Conservation (phyloP, 2,329 filamentous ascomycete genomes). For the Fusarium cicatricum region DNA sequence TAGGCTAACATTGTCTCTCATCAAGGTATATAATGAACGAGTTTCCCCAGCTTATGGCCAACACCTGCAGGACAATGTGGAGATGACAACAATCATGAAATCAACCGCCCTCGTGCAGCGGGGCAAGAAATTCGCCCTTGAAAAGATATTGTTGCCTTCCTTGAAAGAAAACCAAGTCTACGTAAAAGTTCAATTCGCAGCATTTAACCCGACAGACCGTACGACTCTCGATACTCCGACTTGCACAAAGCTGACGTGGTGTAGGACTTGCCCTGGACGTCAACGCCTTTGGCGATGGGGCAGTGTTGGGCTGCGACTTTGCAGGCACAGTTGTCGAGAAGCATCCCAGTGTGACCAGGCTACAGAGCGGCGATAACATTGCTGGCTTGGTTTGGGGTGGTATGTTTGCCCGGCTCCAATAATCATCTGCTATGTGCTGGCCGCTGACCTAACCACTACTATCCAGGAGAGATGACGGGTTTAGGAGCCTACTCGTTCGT, state of each 20-base stretch:
- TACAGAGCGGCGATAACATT: constrained; percentile 24
- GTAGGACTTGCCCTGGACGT: constrained; percentile 44
- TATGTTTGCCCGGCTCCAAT: background rate
- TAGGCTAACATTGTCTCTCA: too few relatives aligned
- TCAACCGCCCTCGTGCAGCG: constrained; percentile 18
- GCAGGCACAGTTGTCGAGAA: constrained; percentile 45
- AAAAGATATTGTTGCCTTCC: background rate
- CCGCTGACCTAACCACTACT: background rate
- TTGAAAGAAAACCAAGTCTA: constrained; percentile 30
- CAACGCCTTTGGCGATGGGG: constrained; percentile 49
- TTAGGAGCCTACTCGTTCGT: constrained; percentile 46
- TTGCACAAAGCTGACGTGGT: background rate
- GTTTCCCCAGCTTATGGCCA: background rate
- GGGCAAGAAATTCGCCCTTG: background rate
- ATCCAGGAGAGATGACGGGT: constrained; percentile 36
- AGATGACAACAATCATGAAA: background rate
- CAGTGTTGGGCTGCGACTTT: constrained; percentile 50
- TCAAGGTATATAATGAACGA: too few relatives aligned
- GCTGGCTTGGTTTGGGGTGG: constrained; percentile 42
- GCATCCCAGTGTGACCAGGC: constrained; percentile 34
- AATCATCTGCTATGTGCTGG: background rate
- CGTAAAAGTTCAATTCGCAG: constrained; percentile 35
- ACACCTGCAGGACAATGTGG: background rate
- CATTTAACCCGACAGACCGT: constrained; percentile 42
- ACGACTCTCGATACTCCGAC: background rate